Conservation (phyloP, 129 eudicot genomes). For the Deinandra increscens region DNA sequence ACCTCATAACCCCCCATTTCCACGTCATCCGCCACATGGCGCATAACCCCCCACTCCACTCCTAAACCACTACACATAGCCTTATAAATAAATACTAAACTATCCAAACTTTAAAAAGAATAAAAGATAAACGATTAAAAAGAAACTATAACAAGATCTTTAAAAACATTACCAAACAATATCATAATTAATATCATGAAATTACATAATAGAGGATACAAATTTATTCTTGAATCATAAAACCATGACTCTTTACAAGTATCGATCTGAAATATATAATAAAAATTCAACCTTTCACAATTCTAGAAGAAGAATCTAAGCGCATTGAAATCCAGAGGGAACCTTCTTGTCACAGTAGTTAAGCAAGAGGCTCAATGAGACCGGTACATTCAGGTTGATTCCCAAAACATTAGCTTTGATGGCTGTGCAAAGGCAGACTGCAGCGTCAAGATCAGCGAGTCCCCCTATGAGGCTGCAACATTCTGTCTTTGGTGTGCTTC, state of each 20-base stretch:
- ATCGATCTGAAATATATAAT: neutral
- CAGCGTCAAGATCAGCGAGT: conserved; percentile 63
- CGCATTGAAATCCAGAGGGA: conserved; percentile 45
- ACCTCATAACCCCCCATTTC: no score
- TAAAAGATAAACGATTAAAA: no score
- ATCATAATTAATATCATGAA: neutral
- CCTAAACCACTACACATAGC: no score
- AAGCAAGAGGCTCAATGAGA: conserved; percentile 45
- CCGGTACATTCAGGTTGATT: conserved; percentile 47
- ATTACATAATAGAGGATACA: neutral
- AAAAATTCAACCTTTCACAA: neutral
- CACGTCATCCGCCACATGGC: no score
- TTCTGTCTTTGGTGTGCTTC: conserved; percentile 43
- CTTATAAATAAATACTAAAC: no score
- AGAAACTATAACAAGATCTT: no score
- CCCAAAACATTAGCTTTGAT: conserved; percentile 56
- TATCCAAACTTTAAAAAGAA: no score
- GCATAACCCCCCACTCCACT: no score
- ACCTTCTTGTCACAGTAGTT: conserved; percentile 48
- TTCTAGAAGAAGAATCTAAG: conserved; percentile 16
- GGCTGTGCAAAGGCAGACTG: conserved; percentile 77
- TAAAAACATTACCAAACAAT: no score
- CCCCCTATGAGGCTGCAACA: conserved; percentile 54
- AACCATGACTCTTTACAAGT: conserved; percentile 18
- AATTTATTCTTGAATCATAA: conserved; percentile 18